A percentile compares a stretch with the other conserved stretches of the same genome.
Conservation (phyloP, 2,329 filamentous ascomycete species). For the Alternaria longipes region DNA sequence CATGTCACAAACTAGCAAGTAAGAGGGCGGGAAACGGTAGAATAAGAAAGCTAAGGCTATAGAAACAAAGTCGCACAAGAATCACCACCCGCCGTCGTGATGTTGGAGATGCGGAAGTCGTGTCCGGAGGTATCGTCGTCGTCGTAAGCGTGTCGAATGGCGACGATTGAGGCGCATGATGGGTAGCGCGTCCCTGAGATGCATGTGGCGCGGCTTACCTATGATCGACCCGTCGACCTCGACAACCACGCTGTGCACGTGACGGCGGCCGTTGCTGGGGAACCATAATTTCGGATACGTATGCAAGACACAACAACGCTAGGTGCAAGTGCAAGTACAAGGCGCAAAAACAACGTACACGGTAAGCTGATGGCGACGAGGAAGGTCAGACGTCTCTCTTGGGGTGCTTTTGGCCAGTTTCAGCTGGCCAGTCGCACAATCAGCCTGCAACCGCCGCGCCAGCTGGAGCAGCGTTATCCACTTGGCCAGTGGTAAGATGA, state of each 20-base stretch:
- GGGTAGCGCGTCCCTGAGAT: conserved; percentile 4
- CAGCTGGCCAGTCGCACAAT: background rate
- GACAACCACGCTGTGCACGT: background rate
- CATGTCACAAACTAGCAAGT: conserved; percentile 23
- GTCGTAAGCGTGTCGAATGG: background rate
- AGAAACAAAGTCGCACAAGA: background rate
- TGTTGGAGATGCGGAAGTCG: background rate
- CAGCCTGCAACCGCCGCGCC: conserved; percentile 6
- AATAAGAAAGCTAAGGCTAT: background rate
- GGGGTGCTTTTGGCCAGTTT: background rate
- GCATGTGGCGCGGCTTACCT: background rate
- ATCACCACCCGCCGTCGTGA: background rate
- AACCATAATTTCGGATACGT: background rate
- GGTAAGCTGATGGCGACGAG: background rate
- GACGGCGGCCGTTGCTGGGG: background rate
- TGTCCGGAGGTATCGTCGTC: background rate
- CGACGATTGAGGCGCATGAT: conserved; percentile 2
- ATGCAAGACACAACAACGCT: background rate
- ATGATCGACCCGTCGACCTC: background rate
- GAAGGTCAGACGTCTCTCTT: background rate
- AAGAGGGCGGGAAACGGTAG: background rate
- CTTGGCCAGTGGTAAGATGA: conserved; percentile 17
- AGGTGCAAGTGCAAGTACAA: background rate
- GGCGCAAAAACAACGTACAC: background rate
- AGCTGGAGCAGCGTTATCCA: conserved; percentile 1